Evolutionary conservation across 768 basidiomycete genomes (phyloP).

Genomic region (Lactifluus hygrophoroides): DNA sequence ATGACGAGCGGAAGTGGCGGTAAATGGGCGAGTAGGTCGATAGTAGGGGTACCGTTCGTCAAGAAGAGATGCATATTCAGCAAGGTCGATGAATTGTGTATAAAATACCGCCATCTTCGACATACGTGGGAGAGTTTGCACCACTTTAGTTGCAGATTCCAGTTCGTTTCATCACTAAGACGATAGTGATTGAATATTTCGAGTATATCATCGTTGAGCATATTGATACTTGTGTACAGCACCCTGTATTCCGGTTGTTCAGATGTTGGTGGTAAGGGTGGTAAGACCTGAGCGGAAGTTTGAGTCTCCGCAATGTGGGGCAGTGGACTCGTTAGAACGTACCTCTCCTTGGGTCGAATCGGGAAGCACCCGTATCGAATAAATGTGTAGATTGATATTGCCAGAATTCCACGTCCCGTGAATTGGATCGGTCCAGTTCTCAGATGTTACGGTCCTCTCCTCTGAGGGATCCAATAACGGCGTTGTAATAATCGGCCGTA

Average conservation of each 20-base stretch:
- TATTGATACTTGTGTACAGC: neutral
- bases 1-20: neutral
- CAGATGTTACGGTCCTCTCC: neutral
- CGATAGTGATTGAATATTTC: neutral
- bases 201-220: neutral
- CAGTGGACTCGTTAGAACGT: neutral
- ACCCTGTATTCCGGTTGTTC: neutral
- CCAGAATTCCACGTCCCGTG: neutral
- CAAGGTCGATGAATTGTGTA: neutral
- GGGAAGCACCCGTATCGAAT: neutral
- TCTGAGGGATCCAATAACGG: neutral
- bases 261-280: neutral
- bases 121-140: slow-evolving; percentile 5
- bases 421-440: neutral
- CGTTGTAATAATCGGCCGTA: neutral
- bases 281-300: neutral
- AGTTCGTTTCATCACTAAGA: neutral
- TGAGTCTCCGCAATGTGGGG: neutral
- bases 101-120: neutral
- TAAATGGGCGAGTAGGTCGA: neutral
- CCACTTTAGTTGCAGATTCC: neutral
- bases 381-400: neutral
- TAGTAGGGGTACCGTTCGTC: neutral
- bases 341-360: neutral
- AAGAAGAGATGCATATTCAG: neutral